Base-by-base conservation (phyloP, 2,329 filamentous ascomycete species). In the Pseudocercospora pini-densiflorae region DNA sequence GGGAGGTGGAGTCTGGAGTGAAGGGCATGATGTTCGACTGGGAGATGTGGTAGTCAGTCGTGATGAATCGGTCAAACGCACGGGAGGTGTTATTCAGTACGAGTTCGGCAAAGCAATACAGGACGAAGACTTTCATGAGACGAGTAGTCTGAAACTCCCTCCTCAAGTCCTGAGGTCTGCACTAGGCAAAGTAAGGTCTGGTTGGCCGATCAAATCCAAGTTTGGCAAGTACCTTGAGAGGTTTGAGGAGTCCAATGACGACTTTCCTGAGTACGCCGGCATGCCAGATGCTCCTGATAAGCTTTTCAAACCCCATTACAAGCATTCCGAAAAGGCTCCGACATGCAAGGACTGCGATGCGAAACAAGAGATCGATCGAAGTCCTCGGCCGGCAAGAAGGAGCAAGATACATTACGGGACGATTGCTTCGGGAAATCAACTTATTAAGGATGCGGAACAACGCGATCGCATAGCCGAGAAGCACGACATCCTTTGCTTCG, bases 41-140 rank as follows among this genome's bases (percentile, higher is more conserved):
- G 75, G 75, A 1, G 74, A 76, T 51, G 63, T 76, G 10, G 72
- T 74, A 1, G 64, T 76, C 29, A 73, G 73, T 49, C 60, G 65
- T n/a, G 74, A 75, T 0, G 24, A 62, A n/a, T 3, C 16, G n/a
- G 47, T 60, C 0, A 57, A 60, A 0, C 33, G 23, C 2, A 54
- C 66, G 21, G 75, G 74, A 9, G 75, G 74, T 1, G 73, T 77
- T 8, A 61, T 65, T 14, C 47, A 54, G 29, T 53, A 61, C 47
- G 62, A 63, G 19, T 51, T 33, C 12, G 54, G 62, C 16, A 58
- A 59, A 40, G 53, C 54, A 2, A 51, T 31, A 0, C 53, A 63
- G 31, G 53, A 40, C 16, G 14, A 51, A 16, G 27, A 9, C 4
- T 59, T 53, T 4, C 36, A 40, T 5, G 36, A 40, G 36, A 40